These are phyloP conservation scores for Melanogaster broomeanus DNA, from an alignment of 768 basidiomycete genomes.

Conservation along the genomic window DNA sequence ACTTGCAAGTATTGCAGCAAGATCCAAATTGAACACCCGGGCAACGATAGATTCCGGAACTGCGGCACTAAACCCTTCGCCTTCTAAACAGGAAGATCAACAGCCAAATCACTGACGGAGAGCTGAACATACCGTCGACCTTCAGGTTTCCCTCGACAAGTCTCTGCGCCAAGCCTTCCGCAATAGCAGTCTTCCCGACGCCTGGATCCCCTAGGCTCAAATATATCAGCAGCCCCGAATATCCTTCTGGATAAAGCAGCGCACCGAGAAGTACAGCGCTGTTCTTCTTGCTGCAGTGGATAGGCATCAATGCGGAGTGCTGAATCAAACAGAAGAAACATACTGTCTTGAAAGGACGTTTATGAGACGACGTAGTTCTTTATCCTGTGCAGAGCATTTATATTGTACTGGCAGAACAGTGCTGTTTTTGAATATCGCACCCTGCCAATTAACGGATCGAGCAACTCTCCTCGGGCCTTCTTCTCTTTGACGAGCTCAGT, in stretches of 20 bases:
- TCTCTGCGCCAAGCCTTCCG: slow-evolving; percentile 2
- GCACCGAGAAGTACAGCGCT: slow-evolving; percentile 7
- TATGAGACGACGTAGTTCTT: neutral
- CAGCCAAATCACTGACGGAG: too few relatives aligned
- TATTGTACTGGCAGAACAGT: neutral
- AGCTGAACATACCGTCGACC: neutral
- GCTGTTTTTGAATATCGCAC: neutral
- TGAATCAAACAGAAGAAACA: neutral
- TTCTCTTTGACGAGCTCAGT: slow-evolving; percentile 3
- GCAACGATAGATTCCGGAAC: slow-evolving; percentile 8
- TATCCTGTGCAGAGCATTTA: neutral
- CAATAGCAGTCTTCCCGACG: slow-evolving; percentile 7
- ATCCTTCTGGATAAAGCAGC: neutral
- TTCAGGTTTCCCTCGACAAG: slow-evolving; percentile 1
- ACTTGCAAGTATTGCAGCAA: slow-evolving; percentile 6
- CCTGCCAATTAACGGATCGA: slow-evolving; percentile 7
- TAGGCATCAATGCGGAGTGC: neutral
- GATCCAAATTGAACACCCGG: slow-evolving; percentile 6
- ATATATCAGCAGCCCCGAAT: neutral
- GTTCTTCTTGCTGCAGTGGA: slow-evolving; percentile 6
- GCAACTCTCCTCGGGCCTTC: neutral
- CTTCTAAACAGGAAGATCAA: too few relatives aligned
- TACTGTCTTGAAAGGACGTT: neutral
- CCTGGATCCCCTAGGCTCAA: slow-evolving; percentile 2
- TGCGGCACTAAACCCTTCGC: neutral